Conservation (phyloP, 2,329 filamentous ascomycete species). For the Aspergillus sergii region DNA sequence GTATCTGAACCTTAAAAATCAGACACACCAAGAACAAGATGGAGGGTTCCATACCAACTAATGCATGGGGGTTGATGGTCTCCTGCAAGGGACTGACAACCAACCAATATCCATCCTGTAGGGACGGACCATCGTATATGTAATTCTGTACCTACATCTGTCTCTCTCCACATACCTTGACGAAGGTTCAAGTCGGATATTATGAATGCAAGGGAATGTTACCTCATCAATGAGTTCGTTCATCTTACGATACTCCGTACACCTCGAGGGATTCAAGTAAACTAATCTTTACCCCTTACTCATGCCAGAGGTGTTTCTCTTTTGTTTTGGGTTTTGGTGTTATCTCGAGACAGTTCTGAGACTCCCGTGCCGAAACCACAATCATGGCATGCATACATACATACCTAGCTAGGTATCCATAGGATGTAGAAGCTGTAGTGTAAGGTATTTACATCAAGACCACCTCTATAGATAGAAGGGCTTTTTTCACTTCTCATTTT, state of each 20-base stretch:
- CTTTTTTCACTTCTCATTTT: background rate
- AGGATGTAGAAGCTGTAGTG: background rate
- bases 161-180: background rate
- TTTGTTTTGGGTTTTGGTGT: background rate
- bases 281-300: slow-evolving; percentile 3
- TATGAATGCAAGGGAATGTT: background rate
- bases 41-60: background rate
- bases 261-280: background rate
- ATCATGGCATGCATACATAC: background rate
- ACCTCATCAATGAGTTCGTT: background rate
- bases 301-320: slow-evolving; percentile 5
- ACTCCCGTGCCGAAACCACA: background rate
- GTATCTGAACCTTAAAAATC: slow-evolving; percentile 1
- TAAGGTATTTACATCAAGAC: background rate
- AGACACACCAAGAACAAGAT: background rate
- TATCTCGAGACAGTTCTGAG: background rate
- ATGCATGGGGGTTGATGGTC: background rate
- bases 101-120: background rate
- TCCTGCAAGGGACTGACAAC: slow-evolving; percentile 3
- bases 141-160: slow-evolving; percentile 1
- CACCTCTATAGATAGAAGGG: background rate
- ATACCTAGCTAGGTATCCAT: background rate
- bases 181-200: slow-evolving; percentile 1
- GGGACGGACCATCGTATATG: background rate
- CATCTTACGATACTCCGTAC: background rate